These are phyloP conservation scores for Tuber aestivum DNA, from an alignment of 495 filamentous ascomycete species.

Conservation along the genomic window DNA sequence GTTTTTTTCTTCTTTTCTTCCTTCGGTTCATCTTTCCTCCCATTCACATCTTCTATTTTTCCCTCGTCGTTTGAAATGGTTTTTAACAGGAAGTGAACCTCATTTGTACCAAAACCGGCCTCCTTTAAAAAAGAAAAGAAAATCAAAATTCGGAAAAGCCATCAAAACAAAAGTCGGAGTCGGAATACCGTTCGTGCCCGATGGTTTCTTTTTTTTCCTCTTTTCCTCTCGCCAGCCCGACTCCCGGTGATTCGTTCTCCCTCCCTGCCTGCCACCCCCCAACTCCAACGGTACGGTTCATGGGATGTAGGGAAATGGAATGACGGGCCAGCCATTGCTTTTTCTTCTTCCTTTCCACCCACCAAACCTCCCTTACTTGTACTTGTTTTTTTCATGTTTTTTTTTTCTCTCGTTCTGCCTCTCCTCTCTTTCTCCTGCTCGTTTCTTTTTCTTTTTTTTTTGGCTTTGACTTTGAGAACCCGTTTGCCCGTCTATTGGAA, in stretches of 20 bases:
- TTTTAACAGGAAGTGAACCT: not conserved
- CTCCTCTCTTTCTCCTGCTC: not conserved
- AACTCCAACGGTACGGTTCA: not conserved
- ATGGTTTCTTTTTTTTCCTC: not conserved
- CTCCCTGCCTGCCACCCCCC: not conserved
- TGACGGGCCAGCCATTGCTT: not conserved
- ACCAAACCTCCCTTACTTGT: not conserved
- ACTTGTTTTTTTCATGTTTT: not conserved
- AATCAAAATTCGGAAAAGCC: not conserved
- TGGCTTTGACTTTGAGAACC: not conserved
- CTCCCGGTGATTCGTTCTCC: not conserved
- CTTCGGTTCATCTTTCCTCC: not conserved
- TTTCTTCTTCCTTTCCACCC: not conserved
- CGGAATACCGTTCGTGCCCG: not conserved
- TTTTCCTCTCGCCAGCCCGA: not conserved
- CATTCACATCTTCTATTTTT: constrained; percentile 6
- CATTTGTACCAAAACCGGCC: not conserved
- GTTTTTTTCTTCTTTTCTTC: constrained; percentile 10
- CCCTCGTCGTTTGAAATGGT: constrained; percentile 7
- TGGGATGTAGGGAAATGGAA: not conserved
- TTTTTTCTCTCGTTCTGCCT: not conserved
- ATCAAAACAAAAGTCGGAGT: not conserved
- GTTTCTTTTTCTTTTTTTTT: not conserved
- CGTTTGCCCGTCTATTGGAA: constrained; percentile 1
- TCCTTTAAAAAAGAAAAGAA: not conserved